Evolutionary conservation across 257 asterid genomes (phyloP), one percentile per base, ranked within the genome.

Genomic region (Thymus quinquecostatus): DNA sequence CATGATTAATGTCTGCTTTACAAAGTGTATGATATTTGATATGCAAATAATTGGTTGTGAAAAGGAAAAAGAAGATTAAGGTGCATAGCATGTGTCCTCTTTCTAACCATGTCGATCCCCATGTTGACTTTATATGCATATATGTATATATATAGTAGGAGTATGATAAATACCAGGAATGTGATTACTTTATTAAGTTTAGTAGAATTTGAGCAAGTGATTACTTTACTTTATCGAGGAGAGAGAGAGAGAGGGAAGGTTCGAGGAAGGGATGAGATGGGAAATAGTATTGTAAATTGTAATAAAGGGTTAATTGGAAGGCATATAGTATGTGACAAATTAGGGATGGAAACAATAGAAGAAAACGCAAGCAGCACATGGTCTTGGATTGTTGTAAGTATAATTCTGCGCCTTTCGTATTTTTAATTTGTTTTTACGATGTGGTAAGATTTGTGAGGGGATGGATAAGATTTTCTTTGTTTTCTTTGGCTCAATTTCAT

Each of bases 291-390:
- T n/a, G n/a, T n/a, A n/a, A n/a, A n/a, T n/a, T n/a, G n/a, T n/a
- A n/a, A n/a, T n/a, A n/a, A n/a, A n/a, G n/a, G n/a, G n/a, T n/a
- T n/a, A n/a, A n/a, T n/a, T n/a, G n/a, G n/a, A n/a, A n/a, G n/a
- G n/a, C n/a, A n/a, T n/a, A n/a, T n/a, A n/a, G n/a, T n/a, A 69
- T 73, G 82, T 68, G 76, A 78, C 8, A 10, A 48, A 48, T 13
- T 32, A 38, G 45, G 67, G 41, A 50, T 9, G 47, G 11, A 21
- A 74, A 64, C 74, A 79, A 74, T 63, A 2, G 36, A 64, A 38
- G 68, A 33, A 21, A 64, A 33, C 30, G 75, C 11, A 36, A 30
- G 2, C 14, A 27, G 69, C 79, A 78, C 82, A 56, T 73, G 79
- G 45, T 14, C 4, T 67, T 67, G 62, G 62, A n/a, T 56, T 56